These are phyloP conservation scores for Sporothrix dimorphospora DNA, from an alignment of 2,329 filamentous ascomycete genomes.

Conservation along the genomic window DNA sequence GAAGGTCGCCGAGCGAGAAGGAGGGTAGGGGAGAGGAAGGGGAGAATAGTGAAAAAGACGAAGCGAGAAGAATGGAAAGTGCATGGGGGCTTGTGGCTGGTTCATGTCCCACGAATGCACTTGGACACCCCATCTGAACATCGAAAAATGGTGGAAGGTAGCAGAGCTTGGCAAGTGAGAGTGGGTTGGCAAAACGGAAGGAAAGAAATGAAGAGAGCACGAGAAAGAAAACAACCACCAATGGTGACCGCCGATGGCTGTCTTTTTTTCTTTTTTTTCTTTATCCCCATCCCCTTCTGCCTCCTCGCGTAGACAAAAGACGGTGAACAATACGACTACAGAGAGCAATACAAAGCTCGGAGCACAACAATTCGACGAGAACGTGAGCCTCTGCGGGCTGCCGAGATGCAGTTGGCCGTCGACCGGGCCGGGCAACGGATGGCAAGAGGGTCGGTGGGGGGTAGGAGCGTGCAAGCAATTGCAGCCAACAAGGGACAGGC, in stretches of 20 bases:
- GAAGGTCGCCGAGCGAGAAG: neutral
- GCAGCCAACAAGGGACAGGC: neutral
- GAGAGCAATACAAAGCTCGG: neutral
- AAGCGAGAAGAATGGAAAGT: neutral
- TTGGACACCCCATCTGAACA: neutral
- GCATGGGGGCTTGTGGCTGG: too few relatives aligned
- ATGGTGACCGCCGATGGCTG: too few relatives aligned
- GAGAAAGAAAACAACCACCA: too few relatives aligned
- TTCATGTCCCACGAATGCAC: too few relatives aligned
- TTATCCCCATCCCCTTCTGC: neutral
- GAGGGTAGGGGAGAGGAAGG: constrained; percentile 2
- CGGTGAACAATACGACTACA: neutral
- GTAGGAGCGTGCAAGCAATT: neutral
- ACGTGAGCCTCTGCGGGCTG: neutral
- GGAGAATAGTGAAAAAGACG: too few relatives aligned
- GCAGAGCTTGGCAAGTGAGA: too few relatives aligned
- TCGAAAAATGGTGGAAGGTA: too few relatives aligned
- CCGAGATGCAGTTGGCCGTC: constrained; percentile 14
- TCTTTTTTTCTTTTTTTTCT: neutral
- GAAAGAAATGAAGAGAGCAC: too few relatives aligned
- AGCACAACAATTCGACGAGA: neutral
- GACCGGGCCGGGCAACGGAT: neutral
- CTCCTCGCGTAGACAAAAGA: neutral
- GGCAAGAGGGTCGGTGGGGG: neutral
- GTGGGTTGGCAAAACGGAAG: too few relatives aligned